These are phyloP conservation scores for Pyrenopolyporus hunteri DNA, from an alignment of 495 filamentous ascomycete species.

Conservation along the genomic window DNA sequence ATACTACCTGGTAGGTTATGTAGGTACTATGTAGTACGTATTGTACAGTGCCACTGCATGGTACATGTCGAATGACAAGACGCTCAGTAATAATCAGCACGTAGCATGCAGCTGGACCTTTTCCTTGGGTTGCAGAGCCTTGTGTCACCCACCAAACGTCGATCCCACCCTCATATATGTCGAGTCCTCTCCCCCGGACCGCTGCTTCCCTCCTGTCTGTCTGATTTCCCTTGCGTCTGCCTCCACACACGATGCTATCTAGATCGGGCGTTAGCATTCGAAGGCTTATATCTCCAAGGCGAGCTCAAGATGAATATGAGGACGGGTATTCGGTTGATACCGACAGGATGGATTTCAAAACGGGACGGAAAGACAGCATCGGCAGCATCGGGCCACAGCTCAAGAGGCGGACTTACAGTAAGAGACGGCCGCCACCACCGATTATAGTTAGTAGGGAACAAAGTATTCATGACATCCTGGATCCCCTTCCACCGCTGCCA, in stretches of 20 bases:
- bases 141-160: conserved; percentile 37
- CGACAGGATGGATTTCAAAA: conserved; percentile 36
- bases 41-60: conserved; percentile 15
- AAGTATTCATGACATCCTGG: conserved; percentile 48
- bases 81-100: conserved; percentile 23
- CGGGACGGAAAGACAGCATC: conserved; percentile 41
- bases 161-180: conserved; percentile 43
- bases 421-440: conserved; percentile 38
- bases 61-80: conserved; percentile 24
- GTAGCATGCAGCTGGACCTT: conserved; percentile 32
- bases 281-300: conserved; percentile 49
- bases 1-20: conserved; percentile 8
- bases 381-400: conserved; percentile 6
- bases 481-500: conserved; percentile 49
- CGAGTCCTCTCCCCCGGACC: conserved; percentile 38
- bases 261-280: conserved; percentile 53
- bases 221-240: conserved; percentile 32
- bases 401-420: conserved; percentile 40
- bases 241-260: conserved; percentile 48
- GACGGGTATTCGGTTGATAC: conserved; percentile 40
- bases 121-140: conserved; percentile 36
- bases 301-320: conserved; percentile 43
- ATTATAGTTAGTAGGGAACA: conserved; percentile 50
- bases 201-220: conserved; percentile 25
- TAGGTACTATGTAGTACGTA: too few relatives aligned